Evolutionary conservation across 306 rosid species (phyloP).

Genomic region (Trifolium pratense): DNA sequence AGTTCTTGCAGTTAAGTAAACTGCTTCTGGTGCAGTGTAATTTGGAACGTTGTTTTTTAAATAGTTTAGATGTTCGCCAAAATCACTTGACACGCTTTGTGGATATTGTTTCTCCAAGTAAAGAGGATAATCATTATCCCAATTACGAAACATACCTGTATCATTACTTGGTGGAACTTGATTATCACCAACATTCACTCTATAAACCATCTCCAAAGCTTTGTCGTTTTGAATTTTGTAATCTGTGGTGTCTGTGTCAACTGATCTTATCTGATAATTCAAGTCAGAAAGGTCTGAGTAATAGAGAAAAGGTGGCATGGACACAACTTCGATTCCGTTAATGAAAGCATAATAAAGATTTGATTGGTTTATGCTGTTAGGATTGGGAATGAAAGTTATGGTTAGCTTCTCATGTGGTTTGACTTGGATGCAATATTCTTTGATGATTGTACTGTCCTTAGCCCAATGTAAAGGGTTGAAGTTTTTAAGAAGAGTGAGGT

Average conservation of each 20-base stretch:
- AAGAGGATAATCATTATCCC: not conserved
- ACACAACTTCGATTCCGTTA: constrained; percentile 64
- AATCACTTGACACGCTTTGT: fast-evolving
- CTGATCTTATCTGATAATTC: not conserved
- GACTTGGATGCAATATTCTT: constrained; percentile 46
- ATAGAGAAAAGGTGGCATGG: constrained; percentile 63
- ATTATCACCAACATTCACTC: not conserved
- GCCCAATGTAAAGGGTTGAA: constrained; percentile 43
- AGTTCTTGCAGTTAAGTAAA: constrained; percentile 8
- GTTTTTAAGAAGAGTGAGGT: constrained; percentile 48
- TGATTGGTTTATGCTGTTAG: not conserved
- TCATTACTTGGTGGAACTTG: not conserved
- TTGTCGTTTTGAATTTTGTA: not conserved
- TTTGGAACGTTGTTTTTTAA: not conserved
- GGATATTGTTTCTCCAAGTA: not conserved
- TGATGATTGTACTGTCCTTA: not conserved
- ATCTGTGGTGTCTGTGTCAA: fast-evolving
- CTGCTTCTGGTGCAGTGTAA: not conserved
- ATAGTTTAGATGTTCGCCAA: fast-evolving
- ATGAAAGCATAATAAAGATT: constrained; percentile 49
- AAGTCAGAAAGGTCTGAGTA: not conserved
- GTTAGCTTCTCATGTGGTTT: constrained; percentile 28
- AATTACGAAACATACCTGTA: constrained; percentile 28
- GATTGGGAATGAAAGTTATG: constrained; percentile 54
- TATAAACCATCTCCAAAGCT: constrained; percentile 17